Conservation (phyloP, 169 alveolate species). For the Plasmodium adleri region DNA sequence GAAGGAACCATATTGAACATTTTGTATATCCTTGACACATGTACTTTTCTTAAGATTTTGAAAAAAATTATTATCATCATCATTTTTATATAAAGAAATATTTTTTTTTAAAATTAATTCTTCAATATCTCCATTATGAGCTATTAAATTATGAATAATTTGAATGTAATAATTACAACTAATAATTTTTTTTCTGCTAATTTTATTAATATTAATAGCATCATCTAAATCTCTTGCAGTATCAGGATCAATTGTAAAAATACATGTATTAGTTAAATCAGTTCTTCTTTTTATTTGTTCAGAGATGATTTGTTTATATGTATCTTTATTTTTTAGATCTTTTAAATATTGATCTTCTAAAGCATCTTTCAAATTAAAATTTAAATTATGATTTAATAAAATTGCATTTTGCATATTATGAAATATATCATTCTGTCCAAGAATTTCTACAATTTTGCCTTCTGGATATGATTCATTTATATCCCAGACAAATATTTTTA, state of each 20-base stretch:
- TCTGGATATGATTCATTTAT: slow-evolving; percentile 35
- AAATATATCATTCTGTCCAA: slow-evolving; percentile 61
- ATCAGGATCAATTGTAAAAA: slow-evolving; percentile 84
- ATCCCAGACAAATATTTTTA: slow-evolving; percentile 54
- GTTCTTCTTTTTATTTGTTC: slow-evolving; percentile 51
- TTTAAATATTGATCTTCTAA: slow-evolving; percentile 57
- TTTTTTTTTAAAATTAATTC: slow-evolving; percentile 58
- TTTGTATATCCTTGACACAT: slow-evolving; percentile 40
- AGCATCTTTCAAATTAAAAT: slow-evolving; percentile 61
- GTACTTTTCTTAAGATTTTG: slow-evolving; percentile 11
- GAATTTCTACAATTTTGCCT: slow-evolving; percentile 62
- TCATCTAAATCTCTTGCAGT: slow-evolving; percentile 87
- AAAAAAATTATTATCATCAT: slow-evolving; percentile 44
- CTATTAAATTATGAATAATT: slow-evolving; percentile 54
- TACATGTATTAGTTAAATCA: slow-evolving; percentile 63
- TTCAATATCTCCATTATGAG: slow-evolving; percentile 71
- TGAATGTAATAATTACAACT: slow-evolving; percentile 43
- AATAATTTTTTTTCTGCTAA: slow-evolving; percentile 30
- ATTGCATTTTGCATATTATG: slow-evolving; percentile 77
- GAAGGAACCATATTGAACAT: slow-evolving; percentile 27
- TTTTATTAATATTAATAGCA: slow-evolving; percentile 78
- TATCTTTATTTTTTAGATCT: slow-evolving; percentile 24
- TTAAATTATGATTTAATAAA: slow-evolving; percentile 37
- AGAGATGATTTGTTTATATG: slow-evolving; percentile 24
- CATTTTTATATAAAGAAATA: slow-evolving; percentile 42